phyloP scores from a whole-genome alignment of 495 filamentous ascomycete species.

The Neurospora pannonica region DNA sequence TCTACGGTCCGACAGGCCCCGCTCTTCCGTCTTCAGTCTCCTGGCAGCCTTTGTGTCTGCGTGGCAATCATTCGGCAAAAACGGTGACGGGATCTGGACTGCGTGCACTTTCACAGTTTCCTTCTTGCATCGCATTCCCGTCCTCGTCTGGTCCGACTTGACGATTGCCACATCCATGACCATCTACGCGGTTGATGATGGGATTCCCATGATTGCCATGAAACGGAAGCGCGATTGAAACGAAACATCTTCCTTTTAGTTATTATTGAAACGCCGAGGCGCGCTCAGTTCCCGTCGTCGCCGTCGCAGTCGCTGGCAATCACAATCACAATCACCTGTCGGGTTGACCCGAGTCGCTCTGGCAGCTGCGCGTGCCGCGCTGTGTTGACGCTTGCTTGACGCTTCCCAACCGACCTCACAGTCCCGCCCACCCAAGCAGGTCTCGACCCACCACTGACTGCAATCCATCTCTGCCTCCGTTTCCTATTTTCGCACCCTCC shows the following conservation, averaged over 20 bases:
- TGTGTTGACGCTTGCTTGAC: neutral
- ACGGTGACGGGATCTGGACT: neutral
- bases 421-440: neutral
- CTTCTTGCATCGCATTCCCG: neutral
- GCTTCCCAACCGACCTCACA: neutral
- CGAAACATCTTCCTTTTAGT: neutral
- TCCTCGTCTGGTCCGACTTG: neutral
- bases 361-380: neutral
- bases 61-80: neutral
- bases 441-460: neutral
- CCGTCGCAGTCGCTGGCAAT: neutral
- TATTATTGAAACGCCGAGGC: neutral
- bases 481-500: neutral
- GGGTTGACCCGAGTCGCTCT: neutral
- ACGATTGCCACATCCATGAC: neutral
- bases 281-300: neutral
- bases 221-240: neutral
- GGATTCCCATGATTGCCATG: neutral
- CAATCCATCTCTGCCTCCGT: neutral
- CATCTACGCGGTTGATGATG: neutral
- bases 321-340: neutral
- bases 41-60: neutral
- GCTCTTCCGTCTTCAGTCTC: neutral
- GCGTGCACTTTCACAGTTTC: neutral
- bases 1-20: neutral